Evolutionary conservation across 306 rosid genomes (phyloP), one percentile per base, ranked within the genome.

Genomic region (Alnus rubra): DNA sequence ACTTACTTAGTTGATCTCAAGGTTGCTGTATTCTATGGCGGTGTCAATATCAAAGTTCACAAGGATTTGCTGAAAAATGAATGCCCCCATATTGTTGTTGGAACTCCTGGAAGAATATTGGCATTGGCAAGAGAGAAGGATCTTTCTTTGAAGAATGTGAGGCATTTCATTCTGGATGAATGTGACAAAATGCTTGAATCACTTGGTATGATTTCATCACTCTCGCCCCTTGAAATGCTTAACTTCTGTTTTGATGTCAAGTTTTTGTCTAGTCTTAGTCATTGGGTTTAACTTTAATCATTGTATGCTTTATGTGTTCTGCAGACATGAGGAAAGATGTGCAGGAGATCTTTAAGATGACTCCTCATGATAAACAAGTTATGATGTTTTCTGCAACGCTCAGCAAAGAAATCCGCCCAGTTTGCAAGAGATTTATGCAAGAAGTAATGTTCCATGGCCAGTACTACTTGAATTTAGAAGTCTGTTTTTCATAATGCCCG

Each of bases 331-430:
- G 99, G 88, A 90, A 96, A 77, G 99, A 96, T 30, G 99, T 96
- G 79, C 99, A 96, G 80, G 94, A 96, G 81, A 96, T 96, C 64
- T 96, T 96, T 91, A 96, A 91, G 91, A 82, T 96, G 98, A 96
- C 99, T 35, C 99, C 99, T 73, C 99, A 96, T 28, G 99, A 95
- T 70, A 95, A 95, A 87, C 99, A 95, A 89, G 99, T 95, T 48
- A 95, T 95, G 99, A 95, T 95, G 99, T 95, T 95, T 76, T 95
- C 99, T 69, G 99, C 99, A 64, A 95, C 99, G 39, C 97, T 95
- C 73, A 95, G 98, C 98, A 95, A 95, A 88, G 99, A 95, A 76
- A 95, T 95, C 76, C 99, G 99, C 18, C 99, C 99, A 28, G 98
- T 95, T 88, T 95, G 99, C 98, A 93, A 95, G 89, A 95, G 93